These are phyloP conservation scores for Gracilariopsis chorda DNA, from an alignment of 23 red algal genomes.

Conservation along the genomic window DNA sequence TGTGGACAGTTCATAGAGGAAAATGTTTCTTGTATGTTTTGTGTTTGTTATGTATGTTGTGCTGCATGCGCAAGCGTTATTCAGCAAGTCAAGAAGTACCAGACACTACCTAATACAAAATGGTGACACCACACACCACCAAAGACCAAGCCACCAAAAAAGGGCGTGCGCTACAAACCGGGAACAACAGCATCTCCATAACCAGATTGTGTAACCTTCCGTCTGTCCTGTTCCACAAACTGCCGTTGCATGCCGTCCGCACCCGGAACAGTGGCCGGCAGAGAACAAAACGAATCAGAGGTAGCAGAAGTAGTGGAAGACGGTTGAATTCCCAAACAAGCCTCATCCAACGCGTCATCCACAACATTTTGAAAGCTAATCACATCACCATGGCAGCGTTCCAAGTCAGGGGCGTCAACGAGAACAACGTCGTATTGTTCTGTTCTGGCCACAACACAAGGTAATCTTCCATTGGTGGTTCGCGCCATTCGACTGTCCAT, in stretches of 20 bases:
- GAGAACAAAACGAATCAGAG: background rate
- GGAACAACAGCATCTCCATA: background rate
- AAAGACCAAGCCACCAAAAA: too few relatives aligned
- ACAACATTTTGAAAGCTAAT: conserved; percentile 24
- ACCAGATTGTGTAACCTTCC: background rate
- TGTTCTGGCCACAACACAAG: conserved; percentile 57
- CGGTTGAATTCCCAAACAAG: background rate
- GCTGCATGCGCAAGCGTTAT: too few relatives aligned
- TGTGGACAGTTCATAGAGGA: too few relatives aligned
- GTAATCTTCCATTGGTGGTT: conserved; percentile 10
- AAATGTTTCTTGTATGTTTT: too few relatives aligned
- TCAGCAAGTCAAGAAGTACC: too few relatives aligned
- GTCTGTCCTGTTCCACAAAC: background rate
- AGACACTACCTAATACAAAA: too few relatives aligned
- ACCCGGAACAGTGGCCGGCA: background rate
- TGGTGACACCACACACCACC: too few relatives aligned
- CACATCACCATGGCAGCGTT: conserved; percentile 61
- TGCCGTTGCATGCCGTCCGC: background rate
- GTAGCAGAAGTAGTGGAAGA: background rate
- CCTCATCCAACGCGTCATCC: background rate
- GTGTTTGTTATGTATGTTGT: too few relatives aligned
- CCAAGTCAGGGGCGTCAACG: conserved; percentile 27
- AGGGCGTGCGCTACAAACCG: background rate
- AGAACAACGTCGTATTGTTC: conserved; percentile 10
- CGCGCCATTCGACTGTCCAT: conserved; percentile 44